These are phyloP conservation scores for Boletus sensibilis DNA, from an alignment of 768 basidiomycete species.

Conservation along the genomic window DNA sequence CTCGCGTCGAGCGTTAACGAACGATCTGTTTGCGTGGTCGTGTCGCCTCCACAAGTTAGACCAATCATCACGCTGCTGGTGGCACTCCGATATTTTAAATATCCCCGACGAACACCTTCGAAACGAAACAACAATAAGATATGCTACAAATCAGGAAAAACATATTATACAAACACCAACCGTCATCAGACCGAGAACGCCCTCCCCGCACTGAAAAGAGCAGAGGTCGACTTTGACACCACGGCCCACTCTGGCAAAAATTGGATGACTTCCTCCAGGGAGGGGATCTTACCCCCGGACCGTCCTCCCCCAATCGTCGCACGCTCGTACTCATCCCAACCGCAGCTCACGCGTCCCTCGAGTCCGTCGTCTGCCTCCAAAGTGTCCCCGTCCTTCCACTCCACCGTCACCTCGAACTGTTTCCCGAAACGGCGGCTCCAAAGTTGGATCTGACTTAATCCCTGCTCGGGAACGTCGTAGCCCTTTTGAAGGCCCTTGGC, in stretches of 20 bases:
- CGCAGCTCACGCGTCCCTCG: conserved; percentile 54
- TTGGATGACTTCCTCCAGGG: conserved; percentile 60
- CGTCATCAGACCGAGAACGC: conserved; percentile 20
- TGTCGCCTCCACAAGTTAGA: background rate
- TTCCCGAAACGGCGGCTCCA: conserved; percentile 63
- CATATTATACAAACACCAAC: background rate
- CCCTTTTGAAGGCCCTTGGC: conserved; percentile 40
- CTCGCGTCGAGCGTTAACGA: too few species aligned
- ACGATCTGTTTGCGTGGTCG: too few species aligned
- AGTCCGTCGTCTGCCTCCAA: conserved; percentile 11
- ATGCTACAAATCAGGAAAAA: background rate
- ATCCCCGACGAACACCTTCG: too few species aligned
- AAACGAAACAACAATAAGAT: background rate
- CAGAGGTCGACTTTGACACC: conserved; percentile 55
- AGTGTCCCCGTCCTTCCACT: conserved; percentile 38
- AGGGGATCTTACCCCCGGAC: conserved; percentile 54
- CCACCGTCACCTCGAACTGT: conserved; percentile 51
- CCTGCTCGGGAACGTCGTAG: conserved; percentile 38
- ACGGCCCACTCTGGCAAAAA: conserved; percentile 69
- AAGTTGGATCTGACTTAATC: conserved; percentile 44
- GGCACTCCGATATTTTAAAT: background rate
- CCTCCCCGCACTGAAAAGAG: conserved; percentile 52
- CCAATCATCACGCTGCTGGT: background rate
- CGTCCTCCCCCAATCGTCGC: conserved; percentile 47
- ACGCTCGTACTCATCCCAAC: conserved; percentile 69